Base-by-base conservation (phyloP, 345 rosid species). In the Boechera stricta region DNA sequence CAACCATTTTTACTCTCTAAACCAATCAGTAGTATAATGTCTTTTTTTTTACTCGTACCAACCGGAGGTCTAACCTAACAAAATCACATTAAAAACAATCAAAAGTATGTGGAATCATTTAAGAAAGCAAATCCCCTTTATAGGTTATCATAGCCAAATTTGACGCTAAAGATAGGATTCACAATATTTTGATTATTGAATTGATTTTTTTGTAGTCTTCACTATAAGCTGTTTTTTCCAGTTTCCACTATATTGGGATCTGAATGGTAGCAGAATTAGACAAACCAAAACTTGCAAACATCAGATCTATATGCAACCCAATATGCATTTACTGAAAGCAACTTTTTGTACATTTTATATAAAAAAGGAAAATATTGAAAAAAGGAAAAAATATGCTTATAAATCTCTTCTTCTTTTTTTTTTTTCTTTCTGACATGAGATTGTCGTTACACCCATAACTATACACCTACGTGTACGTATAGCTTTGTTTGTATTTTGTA, bases 301-400 rank as follows among this genome's bases (percentile, higher is more conserved):
- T 63, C 66, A 63, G 33, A 77, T 77, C 75, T 64, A 64, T 47
- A 45, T 36, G 70, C 71, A 70, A 70, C 44, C 53, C 35, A 64
- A 54, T 29, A 38, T 62, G 65, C 70, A 69, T 44, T 76, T 69
- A 69, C 64, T 71, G 60, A 41, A 42, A 64, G 54, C 39, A 36
- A 55, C 0, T 29, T 55, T 44, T 47, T 38, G 54, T 77, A 61
- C 51, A 57, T 55, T 71, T 77, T 47, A 13, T 48, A 56, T 36
- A 15, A 16, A 57, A 66, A 64, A 7, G 67, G 35, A 71, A 64
- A 56, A 29, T 1, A 48, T 42, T 61, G 55, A 21, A 42, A 42
- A 18, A 36, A 64, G 67, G 38, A 24, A 11, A 21, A 42, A 4
- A 26, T 57, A 64, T 62, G 52, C 5, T 33, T 18, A 21, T 45